Percentiles rank a stretch among this genome's conserved stretches.
Conservation (phyloP, 176 grass and related monocot genomes). For the Eleusine indica region DNA sequence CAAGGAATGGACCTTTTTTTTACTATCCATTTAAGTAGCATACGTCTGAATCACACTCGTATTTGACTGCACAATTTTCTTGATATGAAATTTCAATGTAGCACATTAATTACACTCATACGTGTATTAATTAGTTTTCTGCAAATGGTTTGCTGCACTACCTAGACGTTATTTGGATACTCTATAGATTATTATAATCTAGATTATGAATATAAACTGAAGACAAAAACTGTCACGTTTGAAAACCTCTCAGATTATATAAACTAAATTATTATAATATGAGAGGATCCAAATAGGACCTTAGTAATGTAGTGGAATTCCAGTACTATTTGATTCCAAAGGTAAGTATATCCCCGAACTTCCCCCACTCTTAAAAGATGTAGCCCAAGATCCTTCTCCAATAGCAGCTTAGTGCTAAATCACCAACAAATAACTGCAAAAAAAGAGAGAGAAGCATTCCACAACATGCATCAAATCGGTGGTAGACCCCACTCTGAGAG, state of each 20-base stretch:
- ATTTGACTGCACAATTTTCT: not conserved
- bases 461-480: conserved; percentile 16
- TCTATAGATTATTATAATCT: no score
- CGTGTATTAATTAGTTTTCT: not conserved
- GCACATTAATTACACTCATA: not conserved
- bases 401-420: conserved; percentile 25
- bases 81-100: not conserved
- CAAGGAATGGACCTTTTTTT: conserved; percentile 25
- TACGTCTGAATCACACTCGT: not conserved
- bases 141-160: not conserved
- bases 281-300: no score
- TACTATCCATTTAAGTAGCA: conserved; percentile 23
- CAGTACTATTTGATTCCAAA: not conserved
- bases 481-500: conserved; percentile 36
- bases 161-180: not conserved
- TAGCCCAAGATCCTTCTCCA: conserved; percentile 25
- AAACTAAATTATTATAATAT: no score
- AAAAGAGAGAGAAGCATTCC: conserved; percentile 28
- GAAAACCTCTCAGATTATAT: no score
- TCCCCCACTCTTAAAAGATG: not conserved
- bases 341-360: not conserved
- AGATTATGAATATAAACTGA: no score
- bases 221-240: no score
- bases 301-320: not conserved
- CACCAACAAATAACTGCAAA: conserved; percentile 25